Percentiles rank a stretch among this genome's conserved stretches.
phyloP scores from a whole-genome alignment of 495 filamentous ascomycete species.

The Talaromyces ruber region DNA sequence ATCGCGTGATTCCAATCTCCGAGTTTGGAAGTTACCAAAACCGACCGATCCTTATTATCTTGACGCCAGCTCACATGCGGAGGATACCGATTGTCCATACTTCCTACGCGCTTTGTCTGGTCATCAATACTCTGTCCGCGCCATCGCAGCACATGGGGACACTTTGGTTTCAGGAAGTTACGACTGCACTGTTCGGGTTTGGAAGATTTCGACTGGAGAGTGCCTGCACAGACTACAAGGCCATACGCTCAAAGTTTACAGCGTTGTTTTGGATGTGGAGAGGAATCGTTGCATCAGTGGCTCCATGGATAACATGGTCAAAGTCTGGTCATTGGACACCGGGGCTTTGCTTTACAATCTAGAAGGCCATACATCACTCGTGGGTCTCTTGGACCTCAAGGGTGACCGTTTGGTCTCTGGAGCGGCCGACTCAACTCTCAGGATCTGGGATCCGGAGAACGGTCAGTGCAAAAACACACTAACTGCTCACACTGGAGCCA shows the following conservation, averaged over 20 bases:
- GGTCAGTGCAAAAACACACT: slow-evolving; percentile 85
- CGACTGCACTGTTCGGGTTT: slow-evolving; percentile 91
- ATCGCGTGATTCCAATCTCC: slow-evolving; percentile 86
- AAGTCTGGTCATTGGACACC: slow-evolving; percentile 95
- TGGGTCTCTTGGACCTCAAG: slow-evolving; percentile 83
- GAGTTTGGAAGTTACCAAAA: slow-evolving; percentile 94
- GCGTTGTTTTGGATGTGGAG: slow-evolving; percentile 87
- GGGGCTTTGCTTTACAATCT: slow-evolving; percentile 80
- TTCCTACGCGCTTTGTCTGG: slow-evolving; percentile 83
- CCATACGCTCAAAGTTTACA: slow-evolving; percentile 92
- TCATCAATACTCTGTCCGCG: slow-evolving; percentile 91
- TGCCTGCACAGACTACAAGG: slow-evolving; percentile 80
- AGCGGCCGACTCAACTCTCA: slow-evolving; percentile 86
- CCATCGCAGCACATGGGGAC: slow-evolving; percentile 91
- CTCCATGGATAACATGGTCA: slow-evolving; percentile 96
- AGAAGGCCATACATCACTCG: slow-evolving; percentile 90
- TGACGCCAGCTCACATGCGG: slow-evolving; percentile 63
- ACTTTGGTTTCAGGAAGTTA: slow-evolving; percentile 99
- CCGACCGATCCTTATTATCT: slow-evolving; percentile 64
- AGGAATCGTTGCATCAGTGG: slow-evolving; percentile 95
- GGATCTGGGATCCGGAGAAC: slow-evolving; percentile 95
- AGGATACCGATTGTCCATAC: slow-evolving; percentile 84
- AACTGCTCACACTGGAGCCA: slow-evolving; percentile 90
- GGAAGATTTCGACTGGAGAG: slow-evolving; percentile 95
- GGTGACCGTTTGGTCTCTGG: slow-evolving; percentile 88